Base-by-base conservation (phyloP, 2,329 filamentous ascomycete species). In the Calonectria multiphialidica region DNA sequence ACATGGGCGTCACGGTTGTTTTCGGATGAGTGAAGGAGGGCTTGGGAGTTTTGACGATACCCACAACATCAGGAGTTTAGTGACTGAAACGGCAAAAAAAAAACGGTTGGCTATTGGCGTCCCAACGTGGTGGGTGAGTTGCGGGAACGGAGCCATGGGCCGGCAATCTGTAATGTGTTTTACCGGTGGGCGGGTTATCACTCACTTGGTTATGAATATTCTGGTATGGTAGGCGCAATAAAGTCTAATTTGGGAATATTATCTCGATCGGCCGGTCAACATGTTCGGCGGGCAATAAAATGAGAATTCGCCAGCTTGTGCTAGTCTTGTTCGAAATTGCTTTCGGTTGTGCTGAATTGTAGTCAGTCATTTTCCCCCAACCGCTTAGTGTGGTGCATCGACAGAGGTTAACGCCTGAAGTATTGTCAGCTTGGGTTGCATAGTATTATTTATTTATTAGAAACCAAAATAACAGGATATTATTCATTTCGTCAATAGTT, bases 1-100 rank as follows among this genome's bases (percentile, higher is more conserved):
- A 91, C 72, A 89, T 89, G 86, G 90, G 89, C 2, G 85, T 91
- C 23, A 89, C 85, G 61, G 88, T 92, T 77, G 89, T 92, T 35
- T 90, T 92, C 84, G 90, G 90, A 47, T 79, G 35, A 10, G 42
- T 71, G 64, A 25, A 25, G 25, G 23, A 21, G 23, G 13, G 42
- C 33, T 30, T 44, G 50, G 37, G n/a, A 33, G n/a, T 42, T 49
- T 66, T 64, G 28, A 69, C 69, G 77, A 79, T 79, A 79, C 77
- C 77, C 75, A 50, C 25, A 78, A 72, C 69, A 69, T 70, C 61
- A 72, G 77, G 77, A 78, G 76, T 78, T 78, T 57, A 21, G 76
- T 67, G 64, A 68, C 71, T 66, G 35, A 66, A 62, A 70, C 42
- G 64, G 57, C 44, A 44, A 66, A 67, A 53, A 55, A 23, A 57